phyloP scores from a whole-genome alignment of 1,284 basidiomycete species.

The Erythrobasidium hasegawianum region DNA sequence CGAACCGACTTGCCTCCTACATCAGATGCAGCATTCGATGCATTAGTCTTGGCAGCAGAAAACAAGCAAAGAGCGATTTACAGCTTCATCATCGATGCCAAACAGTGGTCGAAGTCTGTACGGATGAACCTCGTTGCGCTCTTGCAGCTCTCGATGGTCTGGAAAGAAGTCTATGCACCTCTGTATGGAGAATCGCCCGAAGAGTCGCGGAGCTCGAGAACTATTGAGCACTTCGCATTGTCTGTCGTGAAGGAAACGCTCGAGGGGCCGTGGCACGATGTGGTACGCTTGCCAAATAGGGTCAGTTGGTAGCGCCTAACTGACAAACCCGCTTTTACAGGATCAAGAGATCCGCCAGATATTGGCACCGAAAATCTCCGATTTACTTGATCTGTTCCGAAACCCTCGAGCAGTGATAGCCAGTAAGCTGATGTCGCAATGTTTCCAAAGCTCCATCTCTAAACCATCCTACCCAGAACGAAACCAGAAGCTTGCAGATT shows the following conservation, averaged over 20 bases:
- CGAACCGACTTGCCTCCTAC: slow-evolving; percentile 1
- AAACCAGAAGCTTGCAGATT: slow-evolving; percentile 42
- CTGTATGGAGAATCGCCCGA: background rate
- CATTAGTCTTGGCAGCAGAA: slow-evolving; percentile 4
- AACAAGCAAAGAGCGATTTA: slow-evolving; percentile 15
- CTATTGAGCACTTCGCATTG: slow-evolving; percentile 20
- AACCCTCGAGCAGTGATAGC: slow-evolving; percentile 36
- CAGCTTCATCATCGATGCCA: slow-evolving; percentile 21
- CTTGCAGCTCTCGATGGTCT: slow-evolving; percentile 14
- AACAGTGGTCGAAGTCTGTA: slow-evolving; percentile 29
- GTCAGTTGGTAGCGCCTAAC: too few relatives aligned
- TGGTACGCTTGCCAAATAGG: too few relatives aligned
- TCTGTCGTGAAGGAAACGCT: slow-evolving; percentile 3
- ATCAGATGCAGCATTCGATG: slow-evolving; percentile 11
- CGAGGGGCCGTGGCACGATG: slow-evolving; percentile 29
- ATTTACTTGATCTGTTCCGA: slow-evolving; percentile 29
- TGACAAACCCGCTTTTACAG: too few relatives aligned
- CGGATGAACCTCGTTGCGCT: slow-evolving; percentile 14
- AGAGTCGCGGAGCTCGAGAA: slow-evolving; percentile 1
- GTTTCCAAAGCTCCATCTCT: slow-evolving; percentile 38
- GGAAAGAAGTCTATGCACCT: slow-evolving; percentile 17
- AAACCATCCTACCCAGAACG: slow-evolving; percentile 39
- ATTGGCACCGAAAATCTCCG: slow-evolving; percentile 8
- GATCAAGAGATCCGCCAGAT: slow-evolving; percentile 24
- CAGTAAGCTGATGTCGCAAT: slow-evolving; percentile 30